phyloP scores from a whole-genome alignment of 1,284 basidiomycete species.

The Pulveroboletus sp. region DNA sequence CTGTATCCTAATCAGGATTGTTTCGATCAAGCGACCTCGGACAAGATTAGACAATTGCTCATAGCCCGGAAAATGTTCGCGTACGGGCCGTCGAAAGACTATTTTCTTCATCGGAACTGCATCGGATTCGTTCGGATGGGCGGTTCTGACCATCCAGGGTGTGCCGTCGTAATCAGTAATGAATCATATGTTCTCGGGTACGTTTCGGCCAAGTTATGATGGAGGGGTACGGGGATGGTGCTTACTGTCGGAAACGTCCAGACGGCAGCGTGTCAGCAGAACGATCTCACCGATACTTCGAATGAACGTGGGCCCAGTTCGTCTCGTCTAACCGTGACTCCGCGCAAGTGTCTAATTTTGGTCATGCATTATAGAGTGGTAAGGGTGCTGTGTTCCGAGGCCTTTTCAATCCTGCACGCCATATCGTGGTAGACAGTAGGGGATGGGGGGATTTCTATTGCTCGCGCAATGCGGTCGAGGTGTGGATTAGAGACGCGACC shows the following conservation, averaged over 20 bases:
- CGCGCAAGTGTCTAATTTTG: background rate
- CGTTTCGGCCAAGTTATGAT: background rate
- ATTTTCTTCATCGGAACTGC: constrained; percentile 56
- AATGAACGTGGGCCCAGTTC: constrained; percentile 64
- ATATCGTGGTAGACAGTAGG: constrained; percentile 44
- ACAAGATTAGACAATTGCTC: constrained; percentile 54
- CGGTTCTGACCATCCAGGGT: constrained; percentile 50
- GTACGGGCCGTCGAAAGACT: constrained; percentile 63
- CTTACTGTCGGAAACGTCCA: background rate
- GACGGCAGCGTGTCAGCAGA: constrained; percentile 19
- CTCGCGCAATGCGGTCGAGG: constrained; percentile 50
- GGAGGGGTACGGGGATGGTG: constrained; percentile 32
- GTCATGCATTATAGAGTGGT: constrained; percentile 30
- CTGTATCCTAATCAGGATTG: constrained; percentile 72
- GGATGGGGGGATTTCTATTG: constrained; percentile 67
- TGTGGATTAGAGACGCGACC: constrained; percentile 48
- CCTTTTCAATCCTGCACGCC: constrained; percentile 47
- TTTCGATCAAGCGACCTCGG: constrained; percentile 54
- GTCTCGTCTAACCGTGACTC: constrained; percentile 26
- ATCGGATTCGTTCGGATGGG: constrained; percentile 76
- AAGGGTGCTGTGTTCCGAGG: constrained; percentile 45
- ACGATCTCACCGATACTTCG: constrained; percentile 46
- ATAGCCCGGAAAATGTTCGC: constrained; percentile 62
- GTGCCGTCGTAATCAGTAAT: constrained; percentile 72
- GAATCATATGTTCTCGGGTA: constrained; percentile 24